Evolutionary conservation across 352 stramenopile genomes (phyloP).

Genomic region (Phytophthora boehmeriae): DNA sequence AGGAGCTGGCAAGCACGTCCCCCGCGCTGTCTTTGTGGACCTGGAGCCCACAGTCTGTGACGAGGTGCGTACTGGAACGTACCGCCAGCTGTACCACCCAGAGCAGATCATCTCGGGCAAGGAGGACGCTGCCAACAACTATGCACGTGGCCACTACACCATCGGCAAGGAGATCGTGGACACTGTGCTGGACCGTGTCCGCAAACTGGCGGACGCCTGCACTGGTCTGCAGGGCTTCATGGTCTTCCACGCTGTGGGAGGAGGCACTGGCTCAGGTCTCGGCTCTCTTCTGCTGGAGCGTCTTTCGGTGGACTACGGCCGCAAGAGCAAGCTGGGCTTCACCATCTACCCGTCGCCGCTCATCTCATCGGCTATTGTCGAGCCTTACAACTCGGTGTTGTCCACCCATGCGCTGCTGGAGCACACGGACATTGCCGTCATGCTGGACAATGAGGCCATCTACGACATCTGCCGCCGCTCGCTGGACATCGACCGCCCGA

Average conservation of each 20-base stretch:
- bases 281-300: constrained; percentile 96
- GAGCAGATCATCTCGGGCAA: constrained; percentile 99
- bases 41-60: constrained; percentile 97
- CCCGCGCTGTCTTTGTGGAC: constrained; percentile 95
- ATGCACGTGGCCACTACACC: constrained; percentile 93
- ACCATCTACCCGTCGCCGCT: constrained; percentile 97
- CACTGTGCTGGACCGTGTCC: constrained; percentile 95
- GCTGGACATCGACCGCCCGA: constrained; percentile 95
- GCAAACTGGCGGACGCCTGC: constrained; percentile 97
- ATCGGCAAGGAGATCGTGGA: constrained; percentile 96
- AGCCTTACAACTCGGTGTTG: constrained; percentile 98
- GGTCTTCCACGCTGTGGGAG: constrained; percentile 97
- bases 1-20: constrained; percentile 63
- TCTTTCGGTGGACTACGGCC: constrained; percentile 97
- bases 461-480: constrained; percentile 97
- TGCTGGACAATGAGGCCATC: constrained; percentile 96
- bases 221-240: constrained; percentile 98
- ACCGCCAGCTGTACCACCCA: constrained; percentile 97
- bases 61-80: constrained; percentile 95
- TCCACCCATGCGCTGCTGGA: constrained; percentile 96
- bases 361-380: constrained; percentile 96
- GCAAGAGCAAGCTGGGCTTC: constrained; percentile 98
- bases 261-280: constrained; percentile 97
- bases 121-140: constrained; percentile 94
- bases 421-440: constrained; percentile 97